These are phyloP conservation scores for Colletotrichum sp. DNA, from an alignment of 2,329 filamentous ascomycete species.

Conservation along the genomic window DNA sequence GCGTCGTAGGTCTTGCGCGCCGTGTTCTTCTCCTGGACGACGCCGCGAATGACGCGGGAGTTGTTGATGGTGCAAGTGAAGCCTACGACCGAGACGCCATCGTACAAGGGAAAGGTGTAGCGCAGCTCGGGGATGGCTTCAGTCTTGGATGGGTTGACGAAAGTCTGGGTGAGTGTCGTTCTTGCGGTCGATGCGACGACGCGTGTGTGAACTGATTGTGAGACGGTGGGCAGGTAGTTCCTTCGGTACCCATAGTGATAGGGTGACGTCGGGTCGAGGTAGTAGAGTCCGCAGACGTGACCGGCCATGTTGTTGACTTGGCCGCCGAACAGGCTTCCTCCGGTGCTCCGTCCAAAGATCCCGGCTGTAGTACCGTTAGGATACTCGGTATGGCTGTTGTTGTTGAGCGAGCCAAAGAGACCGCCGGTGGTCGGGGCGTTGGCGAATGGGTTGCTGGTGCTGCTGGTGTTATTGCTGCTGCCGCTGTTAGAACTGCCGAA, in stretches of 20 bases:
- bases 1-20: conserved; percentile 64
- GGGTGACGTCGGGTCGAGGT: conserved; percentile 19
- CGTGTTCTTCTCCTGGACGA: conserved; percentile 69
- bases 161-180: conserved; percentile 59
- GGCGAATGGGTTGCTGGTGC: neutral
- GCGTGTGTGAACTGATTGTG: conserved; percentile 61
- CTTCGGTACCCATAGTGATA: neutral
- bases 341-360: neutral
- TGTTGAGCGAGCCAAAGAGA: neutral
- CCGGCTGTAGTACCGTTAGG: neutral
- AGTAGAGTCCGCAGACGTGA: conserved; percentile 39
- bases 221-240: conserved; percentile 62
- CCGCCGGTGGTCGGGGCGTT: neutral
- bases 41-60: conserved; percentile 61
- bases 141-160: conserved; percentile 56
- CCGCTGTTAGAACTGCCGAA: neutral
- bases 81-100: conserved; percentile 71
- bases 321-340: neutral
- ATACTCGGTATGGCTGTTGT: neutral
- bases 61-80: conserved; percentile 68
- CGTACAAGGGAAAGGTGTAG: conserved; percentile 75
- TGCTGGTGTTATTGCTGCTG: neutral
- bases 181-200: conserved; percentile 60
- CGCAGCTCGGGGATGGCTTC: conserved; percentile 47
- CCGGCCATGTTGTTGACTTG: neutral